Conservation (phyloP, 805 yeast genomes). For the Candida orba region DNA sequence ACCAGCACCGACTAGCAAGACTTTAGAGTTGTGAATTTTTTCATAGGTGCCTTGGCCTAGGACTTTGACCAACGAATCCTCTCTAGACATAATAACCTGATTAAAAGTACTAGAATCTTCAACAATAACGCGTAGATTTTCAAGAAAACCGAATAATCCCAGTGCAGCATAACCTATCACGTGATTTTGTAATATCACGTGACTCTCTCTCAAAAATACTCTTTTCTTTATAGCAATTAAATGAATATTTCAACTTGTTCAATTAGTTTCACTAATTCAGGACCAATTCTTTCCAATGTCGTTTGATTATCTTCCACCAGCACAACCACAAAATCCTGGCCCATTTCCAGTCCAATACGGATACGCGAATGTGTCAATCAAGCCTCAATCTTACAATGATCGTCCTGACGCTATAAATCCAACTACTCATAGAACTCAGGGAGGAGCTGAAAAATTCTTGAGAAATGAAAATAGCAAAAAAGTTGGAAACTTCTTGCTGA, state of each 20-base stretch:
- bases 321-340: not conserved
- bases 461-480: not conserved
- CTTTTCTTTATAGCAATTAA: no score
- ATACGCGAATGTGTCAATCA: not conserved
- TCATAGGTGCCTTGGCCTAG: conserved; percentile 11
- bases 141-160: no score
- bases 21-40: conserved; percentile 34
- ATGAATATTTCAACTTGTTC: no score
- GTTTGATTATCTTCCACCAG: conserved; percentile 3
- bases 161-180: no score
- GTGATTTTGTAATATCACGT: no score
- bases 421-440: not conserved
- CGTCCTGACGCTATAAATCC: conserved; percentile 2
- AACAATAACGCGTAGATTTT: no score
- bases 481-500: not conserved
- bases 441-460: not conserved
- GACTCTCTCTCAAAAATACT: no score
- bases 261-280: no score
- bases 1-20: conserved; percentile 89
- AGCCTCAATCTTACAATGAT: not conserved
- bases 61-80: conserved; percentile 12
- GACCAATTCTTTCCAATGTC: not conserved
- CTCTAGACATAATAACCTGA: conserved; percentile 11
- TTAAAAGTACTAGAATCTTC: not conserved
- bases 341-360: conserved; percentile 1